A percentile compares a stretch with the other conserved stretches of the same genome.
Evolutionary conservation across 2,329 filamentous ascomycete species (phyloP).

Genomic region (Fusarium sp.): DNA sequence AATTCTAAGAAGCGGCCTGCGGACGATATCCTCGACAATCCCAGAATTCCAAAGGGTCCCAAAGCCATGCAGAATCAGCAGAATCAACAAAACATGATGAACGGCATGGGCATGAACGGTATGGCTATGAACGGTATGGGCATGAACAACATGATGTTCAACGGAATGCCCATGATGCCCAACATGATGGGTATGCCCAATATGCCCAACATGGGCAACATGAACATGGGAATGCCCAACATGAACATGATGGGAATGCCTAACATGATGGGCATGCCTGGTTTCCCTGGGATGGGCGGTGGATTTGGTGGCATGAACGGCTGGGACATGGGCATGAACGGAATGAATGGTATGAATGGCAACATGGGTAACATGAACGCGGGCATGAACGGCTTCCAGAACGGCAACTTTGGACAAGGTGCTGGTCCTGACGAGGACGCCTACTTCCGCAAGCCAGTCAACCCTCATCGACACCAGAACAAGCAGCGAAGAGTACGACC

Average conservation of each 20-base stretch:
- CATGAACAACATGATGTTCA: constrained; percentile 59
- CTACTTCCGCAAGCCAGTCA: constrained; percentile 96
- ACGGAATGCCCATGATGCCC: constrained; percentile 58
- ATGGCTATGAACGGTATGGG: constrained; percentile 62
- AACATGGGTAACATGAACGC: constrained; percentile 52
- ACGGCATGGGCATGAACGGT: constrained; percentile 62
- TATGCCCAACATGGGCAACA: constrained; percentile 54
- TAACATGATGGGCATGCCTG: constrained; percentile 54
- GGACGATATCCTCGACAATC: constrained; percentile 76
- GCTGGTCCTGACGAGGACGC: constrained; percentile 87
- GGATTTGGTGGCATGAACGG: constrained; percentile 46
- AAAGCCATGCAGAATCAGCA: constrained; percentile 74
- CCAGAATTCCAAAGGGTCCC: constrained; percentile 74
- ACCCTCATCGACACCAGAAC: constrained; percentile 90
- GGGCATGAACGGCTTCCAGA: constrained; percentile 53
- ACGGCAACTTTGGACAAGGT: constrained; percentile 61
- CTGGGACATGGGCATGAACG: constrained; percentile 49
- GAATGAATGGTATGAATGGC: constrained; percentile 46
- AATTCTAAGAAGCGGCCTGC: constrained; percentile 84
- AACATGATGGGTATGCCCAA: constrained; percentile 57
- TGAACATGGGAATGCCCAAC: constrained; percentile 55
- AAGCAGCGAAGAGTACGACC: constrained; percentile 83
- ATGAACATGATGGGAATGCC: constrained; percentile 52
- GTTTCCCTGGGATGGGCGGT: constrained; percentile 50
- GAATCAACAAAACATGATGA: constrained; percentile 64